These are phyloP conservation scores for Lichtheimia hyalospora DNA, from an alignment of 371 early-diverging fungal species.

Conservation along the genomic window DNA sequence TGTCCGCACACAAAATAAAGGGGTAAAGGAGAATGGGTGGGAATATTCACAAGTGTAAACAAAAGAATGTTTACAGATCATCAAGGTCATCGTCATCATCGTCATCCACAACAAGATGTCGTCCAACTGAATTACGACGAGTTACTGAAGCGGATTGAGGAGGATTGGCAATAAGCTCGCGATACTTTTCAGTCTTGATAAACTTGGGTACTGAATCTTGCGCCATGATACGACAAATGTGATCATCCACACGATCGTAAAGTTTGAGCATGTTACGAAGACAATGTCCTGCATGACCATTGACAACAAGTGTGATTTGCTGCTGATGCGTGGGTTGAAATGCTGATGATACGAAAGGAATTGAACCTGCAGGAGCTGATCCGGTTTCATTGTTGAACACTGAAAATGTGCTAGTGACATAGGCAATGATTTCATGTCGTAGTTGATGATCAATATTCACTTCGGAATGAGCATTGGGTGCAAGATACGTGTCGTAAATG, in stretches of 20 bases:
- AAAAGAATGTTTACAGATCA: not conserved
- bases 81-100: not conserved
- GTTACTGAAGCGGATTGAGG: slow-evolving; percentile 1
- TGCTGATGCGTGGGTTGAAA: slow-evolving; percentile 19
- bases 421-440: slow-evolving; percentile 34
- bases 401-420: slow-evolving; percentile 15
- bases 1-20: not conserved
- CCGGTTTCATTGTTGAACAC: not conserved
- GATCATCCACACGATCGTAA: slow-evolving; percentile 66
- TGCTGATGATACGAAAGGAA: slow-evolving; percentile 28
- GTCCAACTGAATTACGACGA: slow-evolving; percentile 4
- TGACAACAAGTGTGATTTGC: slow-evolving; percentile 31
- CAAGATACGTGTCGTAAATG: slow-evolving; percentile 60
- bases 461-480: slow-evolving; percentile 51
- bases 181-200: slow-evolving; percentile 65
- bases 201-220: slow-evolving; percentile 79
- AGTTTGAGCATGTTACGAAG: slow-evolving; percentile 44
- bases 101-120: not conserved
- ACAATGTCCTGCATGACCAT: slow-evolving; percentile 32
- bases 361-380: slow-evolving; percentile 21
- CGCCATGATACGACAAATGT: slow-evolving; percentile 74
- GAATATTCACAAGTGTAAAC: not conserved
- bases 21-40: not conserved
- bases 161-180: slow-evolving; percentile 13
- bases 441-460: slow-evolving; percentile 55